Evolutionary conservation across 495 filamentous ascomycete genomes (phyloP).

Genomic region (Xylaria flabelliformis): DNA sequence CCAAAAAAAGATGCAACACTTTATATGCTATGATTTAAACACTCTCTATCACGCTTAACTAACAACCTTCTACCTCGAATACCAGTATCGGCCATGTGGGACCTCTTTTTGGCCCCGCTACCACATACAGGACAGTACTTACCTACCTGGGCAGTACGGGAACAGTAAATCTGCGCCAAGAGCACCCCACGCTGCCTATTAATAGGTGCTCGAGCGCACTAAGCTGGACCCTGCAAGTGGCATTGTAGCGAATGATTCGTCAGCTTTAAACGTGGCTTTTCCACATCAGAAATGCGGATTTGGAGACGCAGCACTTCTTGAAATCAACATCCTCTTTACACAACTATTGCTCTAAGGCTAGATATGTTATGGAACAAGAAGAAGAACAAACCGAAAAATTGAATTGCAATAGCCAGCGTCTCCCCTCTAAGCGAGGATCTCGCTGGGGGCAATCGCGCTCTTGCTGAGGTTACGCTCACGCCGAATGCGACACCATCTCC

Average conservation of each 20-base stretch:
- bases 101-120: too few relatives aligned
- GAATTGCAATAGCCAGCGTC: background rate
- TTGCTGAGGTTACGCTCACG: background rate
- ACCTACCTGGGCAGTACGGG: background rate
- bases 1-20: too few relatives aligned
- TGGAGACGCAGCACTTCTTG: background rate
- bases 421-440: slow-evolving; percentile 23
- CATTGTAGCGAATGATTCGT: slow-evolving; percentile 16
- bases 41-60: too few relatives aligned
- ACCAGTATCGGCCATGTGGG: too few relatives aligned
- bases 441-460: slow-evolving; percentile 24
- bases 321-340: background rate
- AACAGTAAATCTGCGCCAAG: background rate
- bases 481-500: background rate
- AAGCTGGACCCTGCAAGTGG: slow-evolving; percentile 5
- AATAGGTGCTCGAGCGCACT: background rate
- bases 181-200: background rate
- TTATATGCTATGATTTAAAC: too few relatives aligned
- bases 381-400: background rate
- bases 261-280: slow-evolving; percentile 28
- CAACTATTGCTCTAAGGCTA: background rate
- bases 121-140: background rate
- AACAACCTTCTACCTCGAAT: too few relatives aligned
- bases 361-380: too few relatives aligned
- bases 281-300: background rate